Base-by-base conservation (phyloP, 176 grass and related monocot species). In the Phoenix roebelenii region DNA sequence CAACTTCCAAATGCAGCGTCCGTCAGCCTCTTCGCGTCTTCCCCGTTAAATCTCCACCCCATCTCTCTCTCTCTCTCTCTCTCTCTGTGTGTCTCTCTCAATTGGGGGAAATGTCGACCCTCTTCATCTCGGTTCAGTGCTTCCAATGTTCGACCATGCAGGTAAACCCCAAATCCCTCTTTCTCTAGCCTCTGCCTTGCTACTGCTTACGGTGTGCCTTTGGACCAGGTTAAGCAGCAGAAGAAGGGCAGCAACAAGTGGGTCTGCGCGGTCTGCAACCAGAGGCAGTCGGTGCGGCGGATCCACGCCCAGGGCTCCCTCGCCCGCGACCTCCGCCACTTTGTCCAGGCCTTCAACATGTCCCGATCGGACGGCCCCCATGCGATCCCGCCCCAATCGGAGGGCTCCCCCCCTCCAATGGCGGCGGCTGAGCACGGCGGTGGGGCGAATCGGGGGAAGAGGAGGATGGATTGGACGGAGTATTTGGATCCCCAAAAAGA, bases 221-320 rank as follows among this genome's bases (percentile, higher is more conserved):
- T 54, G 28, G 16, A 23, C 26, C 79, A 95, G 90, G 90, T 90
- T 50, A 95, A 95, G 84, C 90, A 76, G 78, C 74, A 86, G 82
- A 86, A 81, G 79, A 95, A 87, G 60, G 82, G 82, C 64, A 76
- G 26, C 79, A 79, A 74, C 77, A 95, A 84, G 44, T 95, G 91
- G 91, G 80, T 79, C 15, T 95, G 91, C 72, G 83, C 44, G 60
- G 83, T 95, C 25, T 95, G 91, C 65, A 95, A 95, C 74, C 77
- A 83, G 70, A 68, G 77, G 63, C 90, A 95, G 80, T 89, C 86
- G 50, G 71, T 84, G 57, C 69, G 78, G 54, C 70, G 67, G 52
- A 62, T 95, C 77, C 69, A 87, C 56, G 80, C 82, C 39, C 63
- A 61, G 50, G 85, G 90, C 22, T 66, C 75, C 61, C 61, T 73